A percentile compares a stretch with the other conserved stretches of the same genome.
Evolutionary conservation across 495 filamentous ascomycete species (phyloP).

Genomic region (Aspergillus campestris): DNA sequence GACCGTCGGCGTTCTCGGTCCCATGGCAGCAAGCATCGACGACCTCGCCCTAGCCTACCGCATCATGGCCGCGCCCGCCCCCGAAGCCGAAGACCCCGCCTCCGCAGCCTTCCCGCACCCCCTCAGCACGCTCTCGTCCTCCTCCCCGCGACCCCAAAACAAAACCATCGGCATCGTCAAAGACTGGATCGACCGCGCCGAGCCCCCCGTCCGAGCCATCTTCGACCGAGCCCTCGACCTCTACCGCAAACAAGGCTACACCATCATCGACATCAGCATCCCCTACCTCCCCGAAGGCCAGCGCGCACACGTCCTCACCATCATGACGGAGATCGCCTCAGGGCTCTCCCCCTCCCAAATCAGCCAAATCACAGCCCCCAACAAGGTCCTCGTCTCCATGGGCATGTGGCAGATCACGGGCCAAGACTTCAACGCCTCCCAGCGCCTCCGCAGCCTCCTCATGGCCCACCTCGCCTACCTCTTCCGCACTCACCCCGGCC

Average conservation of each 20-base stretch:
- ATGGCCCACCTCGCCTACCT: conserved; percentile 78
- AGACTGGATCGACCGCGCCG: conserved; percentile 66
- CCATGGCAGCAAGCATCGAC: conserved; percentile 65
- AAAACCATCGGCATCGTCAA: conserved; percentile 62
- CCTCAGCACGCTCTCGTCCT: conserved; percentile 10
- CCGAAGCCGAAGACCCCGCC: conserved; percentile 34
- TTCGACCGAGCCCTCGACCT: conserved; percentile 54
- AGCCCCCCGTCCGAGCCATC: conserved; percentile 49
- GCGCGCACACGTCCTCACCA: conserved; percentile 70
- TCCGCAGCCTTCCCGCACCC: conserved; percentile 46
- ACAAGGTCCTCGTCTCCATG: conserved; percentile 62
- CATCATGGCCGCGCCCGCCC: conserved; percentile 64
- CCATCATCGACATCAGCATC: conserved; percentile 61
- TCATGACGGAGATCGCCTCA: conserved; percentile 58
- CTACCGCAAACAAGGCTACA: conserved; percentile 55
- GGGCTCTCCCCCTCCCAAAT: conserved; percentile 31
- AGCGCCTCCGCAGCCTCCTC: conserved; percentile 63
- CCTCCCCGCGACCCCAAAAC: conserved; percentile 15
- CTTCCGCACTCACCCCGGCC: conserved; percentile 61
- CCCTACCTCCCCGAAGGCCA: conserved; percentile 70
- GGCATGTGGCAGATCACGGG: conserved; percentile 53
- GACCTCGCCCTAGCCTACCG: conserved; percentile 82
- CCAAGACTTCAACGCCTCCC: conserved; percentile 63
- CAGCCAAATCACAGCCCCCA: conserved; percentile 53
- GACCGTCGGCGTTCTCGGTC: conserved; percentile 61